These are phyloP conservation scores for Dissophora globulifera DNA, from an alignment of 192 early-diverging fungal genomes.

Conservation along the genomic window DNA sequence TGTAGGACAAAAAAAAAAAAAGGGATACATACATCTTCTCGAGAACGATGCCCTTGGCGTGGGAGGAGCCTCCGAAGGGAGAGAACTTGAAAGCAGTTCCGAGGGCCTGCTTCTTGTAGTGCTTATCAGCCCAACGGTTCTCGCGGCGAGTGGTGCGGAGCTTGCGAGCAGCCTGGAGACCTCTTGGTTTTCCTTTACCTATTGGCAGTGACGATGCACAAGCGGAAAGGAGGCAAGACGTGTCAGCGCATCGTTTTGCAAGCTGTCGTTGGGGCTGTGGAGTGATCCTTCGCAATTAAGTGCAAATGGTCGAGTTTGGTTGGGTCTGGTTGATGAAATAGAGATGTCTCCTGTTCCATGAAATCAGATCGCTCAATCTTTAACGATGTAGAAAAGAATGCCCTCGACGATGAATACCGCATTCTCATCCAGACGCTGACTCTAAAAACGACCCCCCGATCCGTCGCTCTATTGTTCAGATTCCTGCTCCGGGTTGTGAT, in stretches of 20 bases:
- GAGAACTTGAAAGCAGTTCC: slow-evolving; percentile 98
- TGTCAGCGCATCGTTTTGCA: too few species aligned
- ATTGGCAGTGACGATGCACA: neutral
- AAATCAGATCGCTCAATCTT: too few species aligned
- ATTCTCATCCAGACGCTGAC: too few species aligned
- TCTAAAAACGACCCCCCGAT: neutral
- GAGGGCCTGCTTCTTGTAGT: slow-evolving; percentile 98
- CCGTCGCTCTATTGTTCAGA: neutral
- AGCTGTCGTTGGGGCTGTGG: too few species aligned
- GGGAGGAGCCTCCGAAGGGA: slow-evolving; percentile 99
- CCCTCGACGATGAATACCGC: too few species aligned
- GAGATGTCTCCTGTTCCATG: too few species aligned
- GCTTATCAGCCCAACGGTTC: slow-evolving; percentile 98
- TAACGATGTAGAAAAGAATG: too few species aligned
- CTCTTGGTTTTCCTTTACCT: slow-evolving; percentile 94
- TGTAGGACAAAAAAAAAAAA: neutral
- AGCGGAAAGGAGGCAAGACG: too few species aligned
- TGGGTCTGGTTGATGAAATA: too few species aligned
- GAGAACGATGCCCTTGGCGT: slow-evolving; percentile 99
- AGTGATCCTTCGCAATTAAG: too few species aligned
- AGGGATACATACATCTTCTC: slow-evolving; percentile 92
- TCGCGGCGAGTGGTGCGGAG: slow-evolving; percentile 97
- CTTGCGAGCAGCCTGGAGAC: slow-evolving; percentile 98
- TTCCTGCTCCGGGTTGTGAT: neutral
- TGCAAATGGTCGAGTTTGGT: too few species aligned